phyloP scores from a whole-genome alignment of 805 yeast genomes.

The Lachancea quebecensis region DNA sequence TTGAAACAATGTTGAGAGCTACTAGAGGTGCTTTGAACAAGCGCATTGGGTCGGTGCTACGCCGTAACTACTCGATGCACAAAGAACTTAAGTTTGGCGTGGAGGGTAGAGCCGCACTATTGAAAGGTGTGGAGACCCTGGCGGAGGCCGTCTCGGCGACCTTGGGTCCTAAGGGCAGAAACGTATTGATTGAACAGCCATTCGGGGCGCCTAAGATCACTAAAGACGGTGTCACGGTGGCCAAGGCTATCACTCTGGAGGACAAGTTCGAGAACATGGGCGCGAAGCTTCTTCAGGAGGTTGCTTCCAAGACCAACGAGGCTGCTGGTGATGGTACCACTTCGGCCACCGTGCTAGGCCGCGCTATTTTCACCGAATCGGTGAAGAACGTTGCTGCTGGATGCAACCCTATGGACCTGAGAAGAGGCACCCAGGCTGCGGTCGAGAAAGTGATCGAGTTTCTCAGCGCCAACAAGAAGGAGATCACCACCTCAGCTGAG shows the following conservation, averaged over 20 bases:
- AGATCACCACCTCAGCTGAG: slow-evolving; percentile 88
- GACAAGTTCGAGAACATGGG: slow-evolving; percentile 96
- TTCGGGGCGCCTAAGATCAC: slow-evolving; percentile 97
- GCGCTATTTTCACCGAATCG: slow-evolving; percentile 90
- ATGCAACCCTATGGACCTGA: slow-evolving; percentile 96
- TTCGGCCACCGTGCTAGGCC: slow-evolving; percentile 92
- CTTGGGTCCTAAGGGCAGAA: slow-evolving; percentile 96
- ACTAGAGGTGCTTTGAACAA: slow-evolving; percentile 5
- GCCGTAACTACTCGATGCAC: slow-evolving; percentile 44
- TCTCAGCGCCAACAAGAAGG: slow-evolving; percentile 80
- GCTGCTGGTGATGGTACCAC: slow-evolving; percentile 99
- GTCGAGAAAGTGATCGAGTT: slow-evolving; percentile 87
- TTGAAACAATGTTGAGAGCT: slow-evolving; percentile 6
- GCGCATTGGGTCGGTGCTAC: slow-evolving; percentile 10
- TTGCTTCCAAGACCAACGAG: slow-evolving; percentile 94
- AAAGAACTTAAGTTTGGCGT: slow-evolving; percentile 96
- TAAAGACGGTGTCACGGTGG: slow-evolving; percentile 98
- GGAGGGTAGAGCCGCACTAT: slow-evolving; percentile 90
- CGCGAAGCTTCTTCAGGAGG: slow-evolving; percentile 91
- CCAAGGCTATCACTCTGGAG: slow-evolving; percentile 70
- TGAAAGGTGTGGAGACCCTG: slow-evolving; percentile 88
- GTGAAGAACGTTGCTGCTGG: slow-evolving; percentile 98
- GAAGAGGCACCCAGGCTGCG: slow-evolving; percentile 96
- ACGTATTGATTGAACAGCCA: slow-evolving; percentile 91
- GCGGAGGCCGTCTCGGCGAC: slow-evolving; percentile 97